Base-by-base conservation (phyloP, 2,329 filamentous ascomycete genomes). In the Proliferodiscus dingleyae region DNA sequence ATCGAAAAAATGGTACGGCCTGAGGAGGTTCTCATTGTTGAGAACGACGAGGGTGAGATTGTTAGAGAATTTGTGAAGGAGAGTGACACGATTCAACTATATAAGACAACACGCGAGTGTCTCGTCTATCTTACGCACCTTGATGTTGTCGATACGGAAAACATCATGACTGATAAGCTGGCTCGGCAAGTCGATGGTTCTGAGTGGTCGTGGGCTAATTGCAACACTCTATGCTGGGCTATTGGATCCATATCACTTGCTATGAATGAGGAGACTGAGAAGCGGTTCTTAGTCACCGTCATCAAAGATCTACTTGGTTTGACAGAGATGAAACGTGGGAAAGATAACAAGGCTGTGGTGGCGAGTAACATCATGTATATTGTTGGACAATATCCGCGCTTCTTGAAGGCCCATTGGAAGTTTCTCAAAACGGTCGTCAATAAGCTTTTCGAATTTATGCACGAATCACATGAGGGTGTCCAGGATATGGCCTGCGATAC, bases 361-460 rank as follows among this genome's bases (percentile, higher is more conserved):
- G 93, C 93, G 53, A 95, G 89, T 71, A 98, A 98, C 71, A 98
- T 98, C 63, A 98, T 98, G 93, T 98, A 98, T 67, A 98, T 98
- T 70, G 93, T 98, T 51, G 93, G 93, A 48, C 93, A 98, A 65
- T 98, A 98, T 64, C 93, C 93, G 29, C 87, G 93, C 16, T 98
- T 98, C 72, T 73, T 98, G 60, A 98, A 98, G 73, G 93, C 93
- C 1, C 93, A 98, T 68, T 98, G 93, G 93, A 98, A 98, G 67
- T 98, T 98, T 71, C 74, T 98, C 46, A 98, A 98, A 81, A 98
- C 93, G 2, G 93, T 98, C 15, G 93, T 98, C 62, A 98, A 98
- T 72, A 98, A 98, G 73, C 78, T 98, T 4, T 98, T 98, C 62
- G 93, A 98, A 71, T 98, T 98, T 65, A 98, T 98, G 93, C 93